Base-by-base conservation (phyloP, 2,329 filamentous ascomycete genomes). In the Beauveria sp. region DNA sequence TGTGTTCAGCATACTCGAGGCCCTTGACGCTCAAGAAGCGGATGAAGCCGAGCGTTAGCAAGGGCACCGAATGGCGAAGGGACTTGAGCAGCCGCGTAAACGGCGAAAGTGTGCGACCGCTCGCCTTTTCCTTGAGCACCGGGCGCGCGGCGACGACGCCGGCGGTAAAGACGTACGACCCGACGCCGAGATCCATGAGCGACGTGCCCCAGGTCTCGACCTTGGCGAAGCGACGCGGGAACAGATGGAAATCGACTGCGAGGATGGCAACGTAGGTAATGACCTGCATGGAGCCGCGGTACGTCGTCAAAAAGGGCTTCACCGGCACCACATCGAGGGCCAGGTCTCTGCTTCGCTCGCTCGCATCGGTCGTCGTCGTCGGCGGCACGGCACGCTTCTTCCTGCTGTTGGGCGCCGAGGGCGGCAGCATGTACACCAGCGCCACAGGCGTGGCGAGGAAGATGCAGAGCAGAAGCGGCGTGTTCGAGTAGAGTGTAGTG, bases 141-240 rank as follows among this genome's bases (percentile, higher is more conserved):
- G 90, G 86, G 20, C 93, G 84, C 16, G 93, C 92, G 43, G 90
- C 92, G n/a, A 98, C 91, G 40, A 97, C 79, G 24, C 95, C 95
- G 18, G 89, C 90, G 2, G 92, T 92, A 75, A 96, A 99, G 68
- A 99, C 95, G 76, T 99, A 99, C 14, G 93, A 96, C 30, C 95
- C 95, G 53, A 99, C 95, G 54, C 95, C 95, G 69, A 98, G 81
- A 72, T 99, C 95, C 95, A 99, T 99, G 64, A 99, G 78, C n/a
- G 93, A 98, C 1, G 93, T 97, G 60, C 95, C 95, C 91, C 95
- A 99, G n/a, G 91, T 97, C 75, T 99, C 95, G 2, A 96, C 95
- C 78, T 99, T 99, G 62, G 92, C 95, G 72, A 98, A 98, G 38
- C 95, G 88, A 30, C 95, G 86, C 2, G 95, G 95, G 69, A 99